Percentiles rank a stretch among this genome's conserved stretches.
phyloP scores from a whole-genome alignment of 1,139 yeast genomes.

The Kodamaea plutei region DNA sequence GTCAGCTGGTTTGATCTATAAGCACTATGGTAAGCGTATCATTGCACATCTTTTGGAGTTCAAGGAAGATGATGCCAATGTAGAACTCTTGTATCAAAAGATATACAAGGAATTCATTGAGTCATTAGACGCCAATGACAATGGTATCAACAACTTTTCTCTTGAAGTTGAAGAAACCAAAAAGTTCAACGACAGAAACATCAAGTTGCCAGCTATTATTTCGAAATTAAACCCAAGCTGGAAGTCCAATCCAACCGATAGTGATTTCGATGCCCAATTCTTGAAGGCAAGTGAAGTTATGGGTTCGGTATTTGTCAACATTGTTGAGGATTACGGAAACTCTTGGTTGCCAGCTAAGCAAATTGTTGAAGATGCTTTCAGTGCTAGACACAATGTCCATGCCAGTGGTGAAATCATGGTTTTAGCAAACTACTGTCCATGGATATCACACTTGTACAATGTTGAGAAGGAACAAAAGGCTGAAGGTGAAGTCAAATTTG shows the following conservation, averaged over 20 bases:
- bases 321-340: constrained; percentile 69
- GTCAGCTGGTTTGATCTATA: constrained; percentile 90
- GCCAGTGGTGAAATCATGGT: constrained; percentile 68
- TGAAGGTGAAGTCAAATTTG: constrained; percentile 64
- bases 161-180: constrained; percentile 39
- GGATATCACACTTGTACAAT: constrained; percentile 88
- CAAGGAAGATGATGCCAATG: constrained; percentile 31
- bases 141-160: constrained; percentile 78
- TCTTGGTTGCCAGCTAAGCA: constrained; percentile 91
- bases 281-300: constrained; percentile 70
- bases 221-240: constrained; percentile 82
- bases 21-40: constrained; percentile 86
- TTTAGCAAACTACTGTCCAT: constrained; percentile 74
- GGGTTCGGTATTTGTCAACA: constrained; percentile 72
- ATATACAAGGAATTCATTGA: constrained; percentile 80
- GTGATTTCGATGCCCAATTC: constrained; percentile 63
- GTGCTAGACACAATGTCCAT: constrained; percentile 49
- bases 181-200: constrained; percentile 51
- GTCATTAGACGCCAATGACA: constrained; percentile 92
- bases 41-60: constrained; percentile 42
- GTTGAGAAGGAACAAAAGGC: constrained; percentile 61
- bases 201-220: constrained; percentile 74
- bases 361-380: constrained; percentile 68
- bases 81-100: constrained; percentile 65
- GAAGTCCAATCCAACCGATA: constrained; percentile 65